Percentiles rank a stretch among this genome's conserved stretches.
These are phyloP conservation scores for Boletus reticuloceps DNA, from an alignment of 768 basidiomycete species.

Conservation along the genomic window DNA sequence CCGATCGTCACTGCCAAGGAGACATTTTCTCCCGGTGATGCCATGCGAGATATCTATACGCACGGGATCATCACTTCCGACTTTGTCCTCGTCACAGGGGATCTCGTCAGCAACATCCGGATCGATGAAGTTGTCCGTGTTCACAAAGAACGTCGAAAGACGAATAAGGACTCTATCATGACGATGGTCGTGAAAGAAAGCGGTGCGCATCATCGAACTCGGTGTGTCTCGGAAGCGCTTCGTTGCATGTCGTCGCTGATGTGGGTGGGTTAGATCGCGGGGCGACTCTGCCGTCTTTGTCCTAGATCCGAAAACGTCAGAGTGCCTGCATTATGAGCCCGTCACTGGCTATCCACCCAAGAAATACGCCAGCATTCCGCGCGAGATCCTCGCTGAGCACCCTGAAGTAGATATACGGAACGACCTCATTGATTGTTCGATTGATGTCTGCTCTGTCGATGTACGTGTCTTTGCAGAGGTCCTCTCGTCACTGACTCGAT, in stretches of 20 bases:
- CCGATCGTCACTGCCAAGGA: constrained; percentile 85
- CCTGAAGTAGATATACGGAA: constrained; percentile 84
- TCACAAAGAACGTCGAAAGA: constrained; percentile 84
- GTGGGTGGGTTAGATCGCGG: constrained; percentile 45
- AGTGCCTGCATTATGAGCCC: constrained; percentile 85
- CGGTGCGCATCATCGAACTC: constrained; percentile 67
- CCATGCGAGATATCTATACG: constrained; percentile 91
- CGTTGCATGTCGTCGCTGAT: constrained; percentile 1
- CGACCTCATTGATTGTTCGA: constrained; percentile 84
- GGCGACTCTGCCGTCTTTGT: constrained; percentile 80
- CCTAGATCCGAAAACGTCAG: constrained; percentile 68
- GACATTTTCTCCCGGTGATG: constrained; percentile 87
- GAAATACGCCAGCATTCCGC: constrained; percentile 63
- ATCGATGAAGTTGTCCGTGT: constrained; percentile 86
- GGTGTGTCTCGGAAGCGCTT: constrained; percentile 41
- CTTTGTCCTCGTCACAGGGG: constrained; percentile 88
- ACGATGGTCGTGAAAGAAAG: constrained; percentile 90
- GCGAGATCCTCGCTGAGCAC: constrained; percentile 68
- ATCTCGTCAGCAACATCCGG: constrained; percentile 89
- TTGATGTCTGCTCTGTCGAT: constrained; percentile 94
- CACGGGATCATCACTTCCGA: constrained; percentile 88
- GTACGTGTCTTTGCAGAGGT: constrained; percentile 37
- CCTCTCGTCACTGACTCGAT: constrained; percentile 1
- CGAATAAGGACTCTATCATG: constrained; percentile 93
- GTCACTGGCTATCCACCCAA: constrained; percentile 68